phyloP scores from a whole-genome alignment of 140 eudicot genomes.

The Cichorium intybus region DNA sequence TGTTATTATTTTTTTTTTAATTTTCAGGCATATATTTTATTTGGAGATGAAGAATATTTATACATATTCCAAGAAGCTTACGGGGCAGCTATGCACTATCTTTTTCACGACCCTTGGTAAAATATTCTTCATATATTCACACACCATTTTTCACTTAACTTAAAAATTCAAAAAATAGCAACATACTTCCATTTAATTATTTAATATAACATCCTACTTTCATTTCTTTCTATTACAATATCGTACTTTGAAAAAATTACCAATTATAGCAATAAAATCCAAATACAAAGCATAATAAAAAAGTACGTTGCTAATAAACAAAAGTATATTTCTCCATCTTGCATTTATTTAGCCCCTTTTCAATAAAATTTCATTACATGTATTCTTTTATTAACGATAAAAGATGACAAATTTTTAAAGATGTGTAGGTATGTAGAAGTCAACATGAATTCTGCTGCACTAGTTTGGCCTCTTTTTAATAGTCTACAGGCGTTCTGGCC shows the following conservation, averaged over 20 bases:
- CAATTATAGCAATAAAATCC: no score
- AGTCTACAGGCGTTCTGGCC: conserved; percentile 99
- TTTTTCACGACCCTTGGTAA: conserved; percentile 92
- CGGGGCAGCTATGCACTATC: conserved; percentile 92
- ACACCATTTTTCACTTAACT: background rate
- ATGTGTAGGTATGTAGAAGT: conserved; percentile 92
- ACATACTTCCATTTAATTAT: no score
- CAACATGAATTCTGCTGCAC: conserved; percentile 96
- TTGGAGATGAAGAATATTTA: conserved; percentile 96
- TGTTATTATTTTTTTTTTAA: background rate
- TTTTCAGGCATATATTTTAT: conserved; percentile 70
- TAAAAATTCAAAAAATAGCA: no score
- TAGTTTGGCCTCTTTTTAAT: conserved; percentile 96
- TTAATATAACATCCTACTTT: no score
- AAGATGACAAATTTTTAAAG: conserved; percentile 23
- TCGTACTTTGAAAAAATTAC: no score
- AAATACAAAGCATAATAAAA: no score
- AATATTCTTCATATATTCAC: background rate
- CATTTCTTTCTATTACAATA: no score
- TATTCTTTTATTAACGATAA: background rate
- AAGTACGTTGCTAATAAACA: no score
- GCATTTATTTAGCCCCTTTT: no score
- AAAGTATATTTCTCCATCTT: no score
- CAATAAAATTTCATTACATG: no score
- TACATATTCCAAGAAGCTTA: conserved; percentile 96